Evolutionary conservation across 495 filamentous ascomycete genomes (phyloP).

Genomic region (Recurvomyces mirabilis): DNA sequence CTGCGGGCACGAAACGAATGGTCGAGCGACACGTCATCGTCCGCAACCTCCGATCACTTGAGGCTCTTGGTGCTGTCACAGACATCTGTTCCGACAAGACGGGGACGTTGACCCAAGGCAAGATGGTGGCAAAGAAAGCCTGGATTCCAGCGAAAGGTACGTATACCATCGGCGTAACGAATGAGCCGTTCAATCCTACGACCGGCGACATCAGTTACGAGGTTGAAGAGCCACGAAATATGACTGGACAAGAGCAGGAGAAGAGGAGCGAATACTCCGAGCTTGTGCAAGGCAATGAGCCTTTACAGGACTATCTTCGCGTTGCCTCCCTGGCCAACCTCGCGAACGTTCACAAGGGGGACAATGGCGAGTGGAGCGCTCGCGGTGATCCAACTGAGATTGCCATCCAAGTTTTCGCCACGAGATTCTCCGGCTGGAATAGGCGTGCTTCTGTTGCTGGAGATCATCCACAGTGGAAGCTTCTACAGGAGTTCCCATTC

Average conservation of each 20-base stretch:
- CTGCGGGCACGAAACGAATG: slow-evolving; percentile 3
- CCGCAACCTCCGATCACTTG: slow-evolving; percentile 29
- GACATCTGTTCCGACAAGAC: slow-evolving; percentile 64
- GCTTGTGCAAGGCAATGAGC: slow-evolving; percentile 26
- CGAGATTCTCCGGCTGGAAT: slow-evolving; percentile 36
- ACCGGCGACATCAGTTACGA: slow-evolving; percentile 25
- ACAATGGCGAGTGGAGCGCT: slow-evolving; percentile 35
- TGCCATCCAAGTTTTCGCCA: slow-evolving; percentile 43
- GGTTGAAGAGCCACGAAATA: slow-evolving; percentile 17
- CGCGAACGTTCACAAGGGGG: slow-evolving; percentile 25
- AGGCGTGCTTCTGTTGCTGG: slow-evolving; percentile 16
- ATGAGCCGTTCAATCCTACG: slow-evolving; percentile 28
- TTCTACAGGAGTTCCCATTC: slow-evolving; percentile 47
- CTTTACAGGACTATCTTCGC: slow-evolving; percentile 24
- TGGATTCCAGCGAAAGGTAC: slow-evolving; percentile 37
- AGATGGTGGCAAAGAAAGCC: slow-evolving; percentile 50
- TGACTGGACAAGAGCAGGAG: slow-evolving; percentile 21
- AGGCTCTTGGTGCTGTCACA: slow-evolving; percentile 56
- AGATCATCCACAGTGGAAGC: slow-evolving; percentile 30
- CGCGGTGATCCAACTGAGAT: slow-evolving; percentile 49
- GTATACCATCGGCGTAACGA: slow-evolving; percentile 27
- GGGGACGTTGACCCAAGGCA: slow-evolving; percentile 54
- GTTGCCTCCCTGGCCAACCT: slow-evolving; percentile 32
- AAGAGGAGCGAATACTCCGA: slow-evolving; percentile 27
- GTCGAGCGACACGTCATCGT: slow-evolving; percentile 6